A percentile compares a stretch with the other conserved stretches of the same genome.
Conservation (phyloP, 1,139 yeast species). For the Zhuliangozyma blackwelliae region DNA sequence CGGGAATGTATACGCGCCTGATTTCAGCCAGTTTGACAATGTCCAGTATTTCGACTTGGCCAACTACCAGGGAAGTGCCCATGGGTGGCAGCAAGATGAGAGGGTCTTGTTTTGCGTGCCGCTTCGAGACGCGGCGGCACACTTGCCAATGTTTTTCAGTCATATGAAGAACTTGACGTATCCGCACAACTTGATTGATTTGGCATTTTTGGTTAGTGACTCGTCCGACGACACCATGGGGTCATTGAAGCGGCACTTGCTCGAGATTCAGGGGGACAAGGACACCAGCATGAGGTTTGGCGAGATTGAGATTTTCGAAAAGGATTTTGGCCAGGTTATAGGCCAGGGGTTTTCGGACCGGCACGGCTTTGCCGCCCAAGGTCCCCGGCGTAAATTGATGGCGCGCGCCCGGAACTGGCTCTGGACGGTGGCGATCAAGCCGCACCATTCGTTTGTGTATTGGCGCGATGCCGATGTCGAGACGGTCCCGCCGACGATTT, state of each 20-base stretch:
- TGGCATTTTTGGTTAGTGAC: conserved; percentile 56
- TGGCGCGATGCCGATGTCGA: conserved; percentile 57
- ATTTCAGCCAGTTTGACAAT: conserved; percentile 19
- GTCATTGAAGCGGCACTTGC: conserved; percentile 36
- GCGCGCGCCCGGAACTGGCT: conserved; percentile 54
- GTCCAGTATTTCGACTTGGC: conserved; percentile 45
- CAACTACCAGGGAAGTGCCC: conserved; percentile 37
- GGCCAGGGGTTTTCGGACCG: conserved; percentile 51
- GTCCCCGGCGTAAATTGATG: conserved; percentile 51
- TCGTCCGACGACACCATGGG: conserved; percentile 57
- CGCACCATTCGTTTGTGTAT: conserved; percentile 50
- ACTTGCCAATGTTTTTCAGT: conserved; percentile 57
- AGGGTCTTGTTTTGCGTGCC: conserved; percentile 57
- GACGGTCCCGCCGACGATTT: conserved; percentile 47
- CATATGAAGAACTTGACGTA: conserved; percentile 55
- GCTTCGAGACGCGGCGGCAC: conserved; percentile 58
- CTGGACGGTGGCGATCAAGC: conserved; percentile 49
- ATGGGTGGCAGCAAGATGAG: conserved; percentile 55
- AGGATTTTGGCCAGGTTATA: conserved; percentile 50
- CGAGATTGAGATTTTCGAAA: conserved; percentile 51
- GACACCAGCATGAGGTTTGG: conserved; percentile 46
- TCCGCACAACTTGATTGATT: conserved; percentile 53
- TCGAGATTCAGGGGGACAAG: conserved; percentile 40
- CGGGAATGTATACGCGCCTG: conserved; percentile 17
- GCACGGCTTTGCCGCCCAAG: conserved; percentile 53